Conservation (phyloP, 2,329 filamentous ascomycete species). For the Periconia digitata region DNA sequence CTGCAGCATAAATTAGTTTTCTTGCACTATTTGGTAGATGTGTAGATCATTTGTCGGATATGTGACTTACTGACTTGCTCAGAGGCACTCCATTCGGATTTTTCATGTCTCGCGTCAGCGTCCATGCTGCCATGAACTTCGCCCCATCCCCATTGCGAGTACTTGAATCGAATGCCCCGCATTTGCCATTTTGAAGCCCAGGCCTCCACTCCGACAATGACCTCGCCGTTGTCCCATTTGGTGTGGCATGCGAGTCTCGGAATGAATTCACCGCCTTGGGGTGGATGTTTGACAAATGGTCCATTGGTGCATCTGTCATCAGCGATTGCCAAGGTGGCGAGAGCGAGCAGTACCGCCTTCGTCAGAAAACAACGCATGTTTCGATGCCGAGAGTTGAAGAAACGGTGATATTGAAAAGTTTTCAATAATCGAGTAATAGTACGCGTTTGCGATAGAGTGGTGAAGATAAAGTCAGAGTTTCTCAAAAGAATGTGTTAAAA, state of each 20-base stretch:
- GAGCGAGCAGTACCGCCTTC: not conserved
- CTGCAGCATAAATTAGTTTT: not conserved
- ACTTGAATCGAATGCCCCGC: constrained; percentile 4
- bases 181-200: constrained; percentile 2
- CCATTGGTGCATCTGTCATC: no score
- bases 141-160: constrained; percentile 1
- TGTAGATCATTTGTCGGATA: not conserved
- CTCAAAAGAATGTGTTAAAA: no score
- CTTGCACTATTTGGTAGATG: not conserved
- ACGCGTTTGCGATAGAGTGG: no score
- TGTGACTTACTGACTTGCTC: constrained; percentile 1
- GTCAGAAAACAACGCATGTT: not conserved
- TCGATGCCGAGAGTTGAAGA: no score
- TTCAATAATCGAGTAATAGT: no score
- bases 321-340: no score
- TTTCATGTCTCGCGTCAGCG: not conserved
- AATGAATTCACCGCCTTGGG: no score
- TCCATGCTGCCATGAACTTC: not conserved
- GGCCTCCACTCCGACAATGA: constrained; percentile 4
- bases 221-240: constrained; percentile 2
- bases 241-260: not conserved
- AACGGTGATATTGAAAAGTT: no score
- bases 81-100: not conserved
- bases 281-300: no score
- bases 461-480: no score